Evolutionary conservation across 345 rosid genomes (phyloP).

Genomic region (Eucalyptus regnans): DNA sequence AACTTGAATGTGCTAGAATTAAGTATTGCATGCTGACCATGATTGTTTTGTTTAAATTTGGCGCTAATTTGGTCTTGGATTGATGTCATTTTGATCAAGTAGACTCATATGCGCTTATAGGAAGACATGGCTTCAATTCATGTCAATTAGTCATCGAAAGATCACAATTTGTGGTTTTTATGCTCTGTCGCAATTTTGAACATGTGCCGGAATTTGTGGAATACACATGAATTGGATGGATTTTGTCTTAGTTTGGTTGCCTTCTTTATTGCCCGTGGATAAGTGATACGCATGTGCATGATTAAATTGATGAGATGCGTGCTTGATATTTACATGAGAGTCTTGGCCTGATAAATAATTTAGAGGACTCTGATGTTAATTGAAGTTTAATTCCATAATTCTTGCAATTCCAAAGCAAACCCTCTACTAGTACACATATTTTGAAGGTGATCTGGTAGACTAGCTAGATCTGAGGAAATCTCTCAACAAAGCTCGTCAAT

Average conservation of each 20-base stretch:
- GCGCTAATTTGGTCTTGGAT: no score
- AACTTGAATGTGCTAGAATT: no score
- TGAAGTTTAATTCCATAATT: neutral
- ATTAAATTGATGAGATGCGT: neutral
- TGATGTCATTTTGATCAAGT: no score
- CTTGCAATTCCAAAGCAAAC: rapidly evolving
- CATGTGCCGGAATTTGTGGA: neutral
- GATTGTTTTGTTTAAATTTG: no score
- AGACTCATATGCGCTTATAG: neutral
- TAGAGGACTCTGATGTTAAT: neutral
- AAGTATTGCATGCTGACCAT: no score
- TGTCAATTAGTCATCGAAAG: neutral
- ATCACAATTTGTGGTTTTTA: neutral
- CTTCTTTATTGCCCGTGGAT: neutral
- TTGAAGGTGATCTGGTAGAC: neutral
- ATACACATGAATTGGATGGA: no score
- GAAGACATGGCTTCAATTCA: neutral
- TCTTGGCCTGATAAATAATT: neutral
- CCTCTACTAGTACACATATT: no score
- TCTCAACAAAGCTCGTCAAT: no score
- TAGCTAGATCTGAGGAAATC: neutral
- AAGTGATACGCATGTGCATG: neutral
- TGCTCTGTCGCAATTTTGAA: neutral
- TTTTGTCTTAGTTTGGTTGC: neutral
- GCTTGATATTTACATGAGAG: neutral